Evolutionary conservation across 2,329 filamentous ascomycete genomes (phyloP).

Genomic region (Pseudocercospora fijiensis): DNA sequence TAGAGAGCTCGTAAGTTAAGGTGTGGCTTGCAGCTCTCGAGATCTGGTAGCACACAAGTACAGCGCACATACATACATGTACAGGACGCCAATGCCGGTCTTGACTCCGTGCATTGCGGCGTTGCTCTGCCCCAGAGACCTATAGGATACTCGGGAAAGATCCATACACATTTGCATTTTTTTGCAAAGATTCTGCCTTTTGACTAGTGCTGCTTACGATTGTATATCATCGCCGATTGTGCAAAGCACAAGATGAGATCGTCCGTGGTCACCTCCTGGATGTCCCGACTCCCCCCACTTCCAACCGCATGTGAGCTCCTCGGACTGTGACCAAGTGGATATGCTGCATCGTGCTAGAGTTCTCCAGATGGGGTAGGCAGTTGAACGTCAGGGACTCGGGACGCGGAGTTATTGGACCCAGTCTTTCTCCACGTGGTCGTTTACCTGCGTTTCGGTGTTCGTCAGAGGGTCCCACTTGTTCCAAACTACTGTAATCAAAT

Average conservation of each 20-base stretch:
- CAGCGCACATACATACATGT: not conserved
- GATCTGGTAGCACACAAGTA: not conserved
- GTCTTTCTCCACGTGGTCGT: not conserved
- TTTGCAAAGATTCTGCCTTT: too few species aligned
- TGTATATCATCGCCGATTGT: not conserved
- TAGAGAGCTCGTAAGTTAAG: not conserved
- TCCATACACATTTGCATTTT: not conserved
- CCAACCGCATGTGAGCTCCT: not conserved
- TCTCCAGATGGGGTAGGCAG: not conserved
- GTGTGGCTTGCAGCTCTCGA: conserved; percentile 3
- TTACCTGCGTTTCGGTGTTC: not conserved
- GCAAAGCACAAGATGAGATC: not conserved
- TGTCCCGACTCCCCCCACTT: not conserved
- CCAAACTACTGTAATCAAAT: not conserved
- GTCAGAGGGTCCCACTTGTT: not conserved
- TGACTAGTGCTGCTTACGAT: too few species aligned
- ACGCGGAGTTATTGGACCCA: not conserved
- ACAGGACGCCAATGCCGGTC: not conserved
- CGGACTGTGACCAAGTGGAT: not conserved
- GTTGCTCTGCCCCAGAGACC: not conserved
- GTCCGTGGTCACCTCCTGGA: not conserved
- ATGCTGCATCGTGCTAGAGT: not conserved
- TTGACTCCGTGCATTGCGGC: conserved; percentile 1
- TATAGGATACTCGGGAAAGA: not conserved
- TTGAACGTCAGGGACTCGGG: not conserved